These are phyloP conservation scores for Trametes villosa DNA, from an alignment of 768 basidiomycete genomes.

Conservation along the genomic window DNA sequence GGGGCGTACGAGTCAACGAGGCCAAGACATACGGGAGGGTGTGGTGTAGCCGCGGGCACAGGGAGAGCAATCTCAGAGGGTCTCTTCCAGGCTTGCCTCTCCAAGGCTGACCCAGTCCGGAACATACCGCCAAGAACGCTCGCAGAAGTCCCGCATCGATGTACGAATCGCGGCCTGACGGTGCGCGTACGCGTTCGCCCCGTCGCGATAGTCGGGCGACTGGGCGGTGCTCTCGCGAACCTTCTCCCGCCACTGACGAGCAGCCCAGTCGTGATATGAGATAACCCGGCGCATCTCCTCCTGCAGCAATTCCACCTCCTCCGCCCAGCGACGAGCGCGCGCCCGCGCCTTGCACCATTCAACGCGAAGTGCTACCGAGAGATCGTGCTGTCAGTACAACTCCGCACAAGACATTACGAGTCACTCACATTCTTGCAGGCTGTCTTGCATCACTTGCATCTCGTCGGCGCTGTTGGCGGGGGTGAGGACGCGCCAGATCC, in stretches of 20 bases:
- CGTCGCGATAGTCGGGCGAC: not conserved
- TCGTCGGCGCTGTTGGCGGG: not conserved
- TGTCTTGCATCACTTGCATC: not conserved
- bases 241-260: not conserved
- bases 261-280: not conserved
- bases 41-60: no score
- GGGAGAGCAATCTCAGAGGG: no score
- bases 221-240: not conserved
- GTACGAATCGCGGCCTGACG: not conserved
- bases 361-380: constrained; percentile 4
- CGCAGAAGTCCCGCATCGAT: not conserved
- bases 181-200: not conserved
- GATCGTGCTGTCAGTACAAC: not conserved
- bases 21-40: no score
- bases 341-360: constrained; percentile 23
- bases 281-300: constrained; percentile 27
- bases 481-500: constrained; percentile 17
- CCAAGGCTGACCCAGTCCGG: not conserved
- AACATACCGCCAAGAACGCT: not conserved
- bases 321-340: constrained; percentile 17
- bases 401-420: not conserved
- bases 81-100: no score
- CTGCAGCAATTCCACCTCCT: constrained; percentile 22
- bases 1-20: no score
- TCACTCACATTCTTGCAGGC: not conserved